Percentiles rank a stretch among this genome's conserved stretches.
phyloP scores from a whole-genome alignment of 257 asterid genomes.

The Salvia splendens region DNA sequence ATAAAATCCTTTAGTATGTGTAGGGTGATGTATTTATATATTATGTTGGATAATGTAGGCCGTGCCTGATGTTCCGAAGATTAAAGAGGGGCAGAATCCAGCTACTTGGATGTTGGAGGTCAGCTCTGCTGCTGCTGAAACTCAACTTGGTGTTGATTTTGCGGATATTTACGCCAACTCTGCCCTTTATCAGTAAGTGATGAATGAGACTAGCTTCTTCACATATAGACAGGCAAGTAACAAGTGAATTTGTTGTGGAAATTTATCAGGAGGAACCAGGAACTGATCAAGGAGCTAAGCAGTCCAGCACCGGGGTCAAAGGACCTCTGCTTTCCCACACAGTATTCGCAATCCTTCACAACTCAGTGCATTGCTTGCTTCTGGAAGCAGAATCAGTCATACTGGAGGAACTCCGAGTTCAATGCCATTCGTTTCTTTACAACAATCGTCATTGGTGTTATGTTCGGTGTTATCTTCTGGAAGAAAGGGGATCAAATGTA shows the following conservation, averaged over 20 bases:
- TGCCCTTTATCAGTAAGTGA: conserved; percentile 52
- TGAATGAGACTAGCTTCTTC: neutral
- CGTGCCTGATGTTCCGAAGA: conserved; percentile 68
- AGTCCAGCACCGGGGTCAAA: conserved; percentile 39
- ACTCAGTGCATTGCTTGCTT: conserved; percentile 55
- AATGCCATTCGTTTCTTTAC: conserved; percentile 56
- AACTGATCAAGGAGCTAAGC: conserved; percentile 39
- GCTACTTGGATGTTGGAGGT: conserved; percentile 95
- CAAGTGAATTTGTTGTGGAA: neutral
- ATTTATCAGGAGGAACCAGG: conserved; percentile 38
- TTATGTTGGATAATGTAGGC: conserved; percentile 39
- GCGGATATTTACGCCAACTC: conserved; percentile 70
- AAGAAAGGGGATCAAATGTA: conserved; percentile 44
- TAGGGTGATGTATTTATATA: neutral
- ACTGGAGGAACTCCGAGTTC: conserved; percentile 56
- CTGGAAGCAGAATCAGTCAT: conserved; percentile 53
- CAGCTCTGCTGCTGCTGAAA: conserved; percentile 59
- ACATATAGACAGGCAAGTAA: neutral
- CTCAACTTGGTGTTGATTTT: conserved; percentile 72
- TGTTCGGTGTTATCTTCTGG: conserved; percentile 71
- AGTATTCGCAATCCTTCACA: conserved; percentile 46
- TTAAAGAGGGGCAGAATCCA: conserved; percentile 71
- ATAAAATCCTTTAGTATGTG: neutral
- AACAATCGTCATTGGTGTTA: conserved; percentile 35
- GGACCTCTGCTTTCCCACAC: conserved; percentile 43